Percentiles rank a stretch among this genome's conserved stretches.
These are phyloP conservation scores for Claviceps purpurea DNA, from an alignment of 2,329 filamentous ascomycete species.

Conservation along the genomic window DNA sequence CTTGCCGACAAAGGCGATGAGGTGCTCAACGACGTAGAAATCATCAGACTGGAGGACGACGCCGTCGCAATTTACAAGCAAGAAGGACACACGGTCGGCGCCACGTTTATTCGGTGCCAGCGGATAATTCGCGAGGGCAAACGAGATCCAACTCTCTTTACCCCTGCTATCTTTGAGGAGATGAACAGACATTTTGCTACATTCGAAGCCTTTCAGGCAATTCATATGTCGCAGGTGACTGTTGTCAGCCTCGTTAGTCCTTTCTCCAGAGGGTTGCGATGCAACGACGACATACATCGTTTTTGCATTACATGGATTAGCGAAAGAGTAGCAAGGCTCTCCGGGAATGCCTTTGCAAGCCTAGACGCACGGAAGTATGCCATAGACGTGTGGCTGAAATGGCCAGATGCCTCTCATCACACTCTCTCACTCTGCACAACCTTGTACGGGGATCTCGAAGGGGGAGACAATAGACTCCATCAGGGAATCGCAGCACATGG, in stretches of 20 bases:
- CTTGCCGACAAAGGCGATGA: neutral
- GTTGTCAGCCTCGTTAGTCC: neutral
- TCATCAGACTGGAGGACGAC: neutral
- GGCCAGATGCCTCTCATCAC: neutral
- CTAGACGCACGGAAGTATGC: neutral
- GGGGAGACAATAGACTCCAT: neutral
- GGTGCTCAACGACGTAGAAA: neutral
- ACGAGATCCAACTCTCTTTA: neutral
- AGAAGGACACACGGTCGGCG: neutral
- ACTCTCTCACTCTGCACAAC: neutral
- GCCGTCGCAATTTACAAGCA: neutral
- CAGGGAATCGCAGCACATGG: neutral
- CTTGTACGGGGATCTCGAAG: neutral
- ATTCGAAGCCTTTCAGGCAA: neutral
- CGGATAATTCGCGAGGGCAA: neutral
- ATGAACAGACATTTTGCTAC: neutral
- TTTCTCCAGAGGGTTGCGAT: neutral
- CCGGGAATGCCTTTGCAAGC: neutral
- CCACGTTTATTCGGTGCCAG: neutral
- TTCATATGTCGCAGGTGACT: neutral
- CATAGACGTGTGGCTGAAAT: neutral
- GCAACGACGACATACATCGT: too few relatives aligned
- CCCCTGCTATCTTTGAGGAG: neutral
- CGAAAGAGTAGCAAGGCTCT: neutral
- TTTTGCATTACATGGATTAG: neutral